Conservation (phyloP, 2,329 filamentous ascomycete genomes). For the Neopestalotiopsis sp. region DNA sequence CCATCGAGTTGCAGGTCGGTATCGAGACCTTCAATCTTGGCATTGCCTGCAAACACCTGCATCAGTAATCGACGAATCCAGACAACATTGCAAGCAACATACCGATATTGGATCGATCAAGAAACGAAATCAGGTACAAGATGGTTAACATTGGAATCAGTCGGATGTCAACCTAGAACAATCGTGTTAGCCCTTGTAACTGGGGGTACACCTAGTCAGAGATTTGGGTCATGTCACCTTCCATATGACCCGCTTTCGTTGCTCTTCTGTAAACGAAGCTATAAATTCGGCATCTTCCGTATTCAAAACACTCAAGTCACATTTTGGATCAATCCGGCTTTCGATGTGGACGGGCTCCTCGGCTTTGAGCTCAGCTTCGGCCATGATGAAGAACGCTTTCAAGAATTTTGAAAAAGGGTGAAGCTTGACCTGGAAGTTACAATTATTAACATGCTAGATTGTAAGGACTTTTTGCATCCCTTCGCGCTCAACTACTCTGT, state of each 20-base stretch:
- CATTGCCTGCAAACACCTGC: conserved; percentile 17
- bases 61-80: background rate
- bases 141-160: conserved; percentile 8
- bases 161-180: background rate
- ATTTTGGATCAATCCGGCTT: background rate
- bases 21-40: conserved; percentile 1
- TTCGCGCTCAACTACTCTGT: too few relatives aligned
- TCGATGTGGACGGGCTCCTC: conserved; percentile 7
- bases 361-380: background rate
- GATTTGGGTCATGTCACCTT: background rate
- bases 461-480: too few relatives aligned
- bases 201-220: background rate
- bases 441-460: too few relatives aligned
- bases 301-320: background rate
- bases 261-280: background rate
- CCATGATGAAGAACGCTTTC: background rate
- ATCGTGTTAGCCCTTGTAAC: background rate
- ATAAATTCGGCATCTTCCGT: conserved; percentile 9
- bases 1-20: background rate
- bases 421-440: background rate
- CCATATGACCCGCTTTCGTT: background rate
- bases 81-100: too few relatives aligned
- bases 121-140: conserved; percentile 6
- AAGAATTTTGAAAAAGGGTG: too few relatives aligned
- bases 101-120: conserved; percentile 7